Conservation (phyloP, 1,139 yeast genomes). For the Hansenula anomala region DNA sequence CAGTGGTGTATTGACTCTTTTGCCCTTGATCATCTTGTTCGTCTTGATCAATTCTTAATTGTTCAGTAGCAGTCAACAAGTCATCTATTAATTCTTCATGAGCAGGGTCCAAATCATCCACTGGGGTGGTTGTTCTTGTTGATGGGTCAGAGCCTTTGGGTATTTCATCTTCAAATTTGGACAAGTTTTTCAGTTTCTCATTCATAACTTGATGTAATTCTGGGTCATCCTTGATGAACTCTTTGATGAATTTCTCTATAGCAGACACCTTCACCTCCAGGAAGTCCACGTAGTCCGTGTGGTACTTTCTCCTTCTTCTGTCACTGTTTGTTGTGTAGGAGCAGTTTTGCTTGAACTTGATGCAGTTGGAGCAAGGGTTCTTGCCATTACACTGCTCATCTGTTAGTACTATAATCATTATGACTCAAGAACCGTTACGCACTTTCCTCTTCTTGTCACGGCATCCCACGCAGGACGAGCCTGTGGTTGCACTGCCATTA, state of each 20-base stretch:
- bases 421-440: too few species aligned
- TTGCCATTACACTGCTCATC: slow-evolving; percentile 23
- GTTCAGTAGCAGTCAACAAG: not conserved
- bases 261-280: slow-evolving; percentile 19
- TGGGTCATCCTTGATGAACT: slow-evolving; percentile 19
- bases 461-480: not conserved
- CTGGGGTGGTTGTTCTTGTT: not conserved
- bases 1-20: not conserved
- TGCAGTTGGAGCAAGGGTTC: slow-evolving; percentile 25
- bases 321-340: slow-evolving; percentile 19
- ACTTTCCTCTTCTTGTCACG: not conserved
- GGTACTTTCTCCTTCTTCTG: slow-evolving; percentile 25
- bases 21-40: too few species aligned
- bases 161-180: not conserved
- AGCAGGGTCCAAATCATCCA: not conserved
- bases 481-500: not conserved
- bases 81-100: slow-evolving; percentile 1
- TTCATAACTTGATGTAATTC: slow-evolving; percentile 5
- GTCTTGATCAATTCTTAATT: not conserved
- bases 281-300: slow-evolving; percentile 24
- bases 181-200: slow-evolving; percentile 2
- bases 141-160: not conserved
- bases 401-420: too few species aligned
- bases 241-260: slow-evolving; percentile 20
- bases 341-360: slow-evolving; percentile 20